Evolutionary conservation across 345 rosid genomes (phyloP).

Genomic region (Aurinia saxatilis): DNA sequence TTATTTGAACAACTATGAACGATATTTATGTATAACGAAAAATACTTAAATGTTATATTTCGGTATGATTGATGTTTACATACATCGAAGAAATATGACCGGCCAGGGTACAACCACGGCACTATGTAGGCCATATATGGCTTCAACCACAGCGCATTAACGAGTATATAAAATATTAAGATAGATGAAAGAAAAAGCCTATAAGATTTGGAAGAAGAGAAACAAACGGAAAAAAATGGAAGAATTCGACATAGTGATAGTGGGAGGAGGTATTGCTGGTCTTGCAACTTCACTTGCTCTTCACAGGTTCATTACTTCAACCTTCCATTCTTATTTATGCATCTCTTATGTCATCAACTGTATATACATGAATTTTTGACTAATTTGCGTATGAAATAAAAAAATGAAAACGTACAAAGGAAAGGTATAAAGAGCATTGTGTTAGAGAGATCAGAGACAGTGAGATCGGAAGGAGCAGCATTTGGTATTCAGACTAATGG

Average conservation of each 20-base stretch:
- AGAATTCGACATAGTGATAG: constrained; percentile 39
- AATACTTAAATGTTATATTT: too few species aligned
- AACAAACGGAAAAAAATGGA: background rate
- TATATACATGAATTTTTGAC: background rate
- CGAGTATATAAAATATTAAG: background rate
- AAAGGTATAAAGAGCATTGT: constrained; percentile 51
- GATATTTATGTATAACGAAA: too few species aligned
- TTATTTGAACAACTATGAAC: too few species aligned
- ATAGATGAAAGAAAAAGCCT: background rate
- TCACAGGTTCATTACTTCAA: constrained; percentile 32
- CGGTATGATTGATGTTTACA: background rate
- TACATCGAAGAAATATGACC: background rate
- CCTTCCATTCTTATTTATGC: background rate
- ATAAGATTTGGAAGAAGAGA: background rate
- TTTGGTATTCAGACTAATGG: constrained; percentile 48
- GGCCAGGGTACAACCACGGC: background rate
- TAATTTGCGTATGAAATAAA: background rate
- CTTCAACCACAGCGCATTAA: background rate
- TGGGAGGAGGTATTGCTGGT: constrained; percentile 58
- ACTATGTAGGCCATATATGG: background rate
- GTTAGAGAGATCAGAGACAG: constrained; percentile 41
- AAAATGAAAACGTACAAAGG: constrained; percentile 26
- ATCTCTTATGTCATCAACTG: background rate
- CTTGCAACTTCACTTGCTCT: constrained; percentile 62
- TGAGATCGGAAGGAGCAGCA: constrained; percentile 43